Evolutionary conservation across 2,329 filamentous ascomycete genomes (phyloP).

Genomic region (Hymenoscyphus linearis): DNA sequence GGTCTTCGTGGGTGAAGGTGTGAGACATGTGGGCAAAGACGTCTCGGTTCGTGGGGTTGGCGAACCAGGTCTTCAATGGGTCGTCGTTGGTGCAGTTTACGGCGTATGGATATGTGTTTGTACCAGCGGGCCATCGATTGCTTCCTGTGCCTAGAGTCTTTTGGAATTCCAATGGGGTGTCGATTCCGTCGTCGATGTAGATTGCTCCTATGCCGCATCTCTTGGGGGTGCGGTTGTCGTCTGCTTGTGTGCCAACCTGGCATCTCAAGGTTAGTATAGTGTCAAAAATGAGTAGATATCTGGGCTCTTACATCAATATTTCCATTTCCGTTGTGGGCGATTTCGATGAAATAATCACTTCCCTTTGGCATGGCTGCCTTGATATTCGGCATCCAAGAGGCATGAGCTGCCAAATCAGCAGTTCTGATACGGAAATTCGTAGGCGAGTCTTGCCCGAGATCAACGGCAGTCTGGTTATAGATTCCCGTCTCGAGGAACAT

Average conservation of each 20-base stretch:
- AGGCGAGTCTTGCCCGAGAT: slow-evolving; percentile 1
- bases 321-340: slow-evolving; percentile 49
- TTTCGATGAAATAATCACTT: slow-evolving; percentile 45
- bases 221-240: neutral
- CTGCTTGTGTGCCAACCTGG: neutral
- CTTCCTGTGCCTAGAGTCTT: slow-evolving; percentile 45
- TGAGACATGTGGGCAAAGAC: slow-evolving; percentile 52
- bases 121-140: slow-evolving; percentile 39
- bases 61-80: slow-evolving; percentile 46
- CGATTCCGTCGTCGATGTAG: slow-evolving; percentile 38
- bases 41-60: slow-evolving; percentile 39
- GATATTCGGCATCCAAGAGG: slow-evolving; percentile 37
- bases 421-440: slow-evolving; percentile 43
- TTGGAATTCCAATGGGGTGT: slow-evolving; percentile 38
- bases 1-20: slow-evolving; percentile 53
- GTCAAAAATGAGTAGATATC: neutral
- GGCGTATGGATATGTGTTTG: slow-evolving; percentile 13
- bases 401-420: slow-evolving; percentile 40
- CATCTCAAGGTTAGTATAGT: neutral
- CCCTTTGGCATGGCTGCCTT: slow-evolving; percentile 39
- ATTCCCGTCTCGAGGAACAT: slow-evolving; percentile 48
- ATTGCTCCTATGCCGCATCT: slow-evolving; percentile 28
- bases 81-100: slow-evolving; percentile 43
- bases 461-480: slow-evolving; percentile 32
- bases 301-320: slow-evolving; percentile 35